phyloP scores from a whole-genome alignment of 192 early-diverging fungal genomes.

The Dissophora globulifera region DNA sequence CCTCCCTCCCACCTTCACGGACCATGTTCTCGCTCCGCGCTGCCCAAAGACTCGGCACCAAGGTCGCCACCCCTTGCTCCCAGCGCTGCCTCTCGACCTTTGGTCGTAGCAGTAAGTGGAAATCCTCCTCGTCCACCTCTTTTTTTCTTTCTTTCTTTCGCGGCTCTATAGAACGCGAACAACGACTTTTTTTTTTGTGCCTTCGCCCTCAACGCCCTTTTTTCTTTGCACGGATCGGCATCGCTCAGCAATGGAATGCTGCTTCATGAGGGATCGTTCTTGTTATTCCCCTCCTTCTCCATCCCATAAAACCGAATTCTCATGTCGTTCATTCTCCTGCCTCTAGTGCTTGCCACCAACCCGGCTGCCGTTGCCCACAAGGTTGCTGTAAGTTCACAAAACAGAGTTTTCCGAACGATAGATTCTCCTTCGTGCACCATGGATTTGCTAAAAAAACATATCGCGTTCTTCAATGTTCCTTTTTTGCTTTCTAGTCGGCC shows the following conservation, averaged over 20 bases:
- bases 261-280: no score
- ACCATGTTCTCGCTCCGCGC: constrained; percentile 50
- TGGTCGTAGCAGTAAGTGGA: constrained; percentile 52
- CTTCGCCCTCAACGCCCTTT: no score
- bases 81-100: constrained; percentile 56
- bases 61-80: constrained; percentile 43
- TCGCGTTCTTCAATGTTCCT: not conserved
- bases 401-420: no score
- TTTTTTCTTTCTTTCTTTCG: no score
- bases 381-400: constrained; percentile 54
- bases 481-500: constrained; percentile 17
- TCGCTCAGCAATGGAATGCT: no score
- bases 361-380: constrained; percentile 44
- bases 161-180: not conserved
- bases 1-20: constrained; percentile 6
- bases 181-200: no score
- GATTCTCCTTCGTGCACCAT: no score
- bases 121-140: no score
- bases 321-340: constrained; percentile 11
- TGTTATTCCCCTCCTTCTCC: not conserved
- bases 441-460: no score
- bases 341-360: constrained; percentile 49
- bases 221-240: no score
- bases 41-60: constrained; percentile 45
- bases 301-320: not conserved